Evolutionary conservation across 2,329 filamentous ascomycete genomes (phyloP).

Genomic region (Claviceps digitariae): DNA sequence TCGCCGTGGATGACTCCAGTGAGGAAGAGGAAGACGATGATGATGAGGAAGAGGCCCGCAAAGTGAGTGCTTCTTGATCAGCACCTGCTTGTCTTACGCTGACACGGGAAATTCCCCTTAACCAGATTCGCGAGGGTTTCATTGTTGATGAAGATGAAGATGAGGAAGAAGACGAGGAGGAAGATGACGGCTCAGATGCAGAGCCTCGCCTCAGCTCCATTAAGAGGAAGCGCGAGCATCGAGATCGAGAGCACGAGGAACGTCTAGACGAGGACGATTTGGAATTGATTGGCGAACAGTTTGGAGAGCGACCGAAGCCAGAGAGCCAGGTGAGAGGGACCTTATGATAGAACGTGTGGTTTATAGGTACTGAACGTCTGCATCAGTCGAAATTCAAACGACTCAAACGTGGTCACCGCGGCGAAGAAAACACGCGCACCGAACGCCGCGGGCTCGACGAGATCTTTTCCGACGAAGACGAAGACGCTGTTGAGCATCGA

Average conservation of each 20-base stretch:
- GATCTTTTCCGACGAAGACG: conserved; percentile 93
- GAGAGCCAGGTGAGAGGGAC: conserved; percentile 49
- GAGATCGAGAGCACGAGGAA: conserved; percentile 71
- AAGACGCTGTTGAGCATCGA: conserved; percentile 48
- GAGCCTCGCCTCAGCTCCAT: conserved; percentile 39
- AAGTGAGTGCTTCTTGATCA: conserved; percentile 32
- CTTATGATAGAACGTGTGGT: not conserved
- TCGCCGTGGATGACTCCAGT: conserved; percentile 62
- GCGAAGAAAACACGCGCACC: conserved; percentile 51
- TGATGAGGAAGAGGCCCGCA: conserved; percentile 70
- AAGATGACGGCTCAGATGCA: conserved; percentile 44
- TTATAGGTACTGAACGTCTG: not conserved
- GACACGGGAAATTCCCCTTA: conserved; percentile 6
- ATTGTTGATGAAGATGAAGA: conserved; percentile 62
- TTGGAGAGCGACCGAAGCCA: conserved; percentile 48
- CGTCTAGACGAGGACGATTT: conserved; percentile 92
- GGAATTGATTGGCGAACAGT: conserved; percentile 79
- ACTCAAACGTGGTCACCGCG: conserved; percentile 79
- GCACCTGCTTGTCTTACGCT: not conserved
- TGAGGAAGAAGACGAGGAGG: conserved; percentile 60
- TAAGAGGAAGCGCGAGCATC: conserved; percentile 63
- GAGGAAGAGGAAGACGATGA: conserved; percentile 90
- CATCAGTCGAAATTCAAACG: conserved; percentile 82
- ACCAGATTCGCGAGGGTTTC: conserved; percentile 80
- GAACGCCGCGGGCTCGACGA: conserved; percentile 67